phyloP scores from a whole-genome alignment of 2,329 filamentous ascomycete species.

The Bipolaris gigantea region DNA sequence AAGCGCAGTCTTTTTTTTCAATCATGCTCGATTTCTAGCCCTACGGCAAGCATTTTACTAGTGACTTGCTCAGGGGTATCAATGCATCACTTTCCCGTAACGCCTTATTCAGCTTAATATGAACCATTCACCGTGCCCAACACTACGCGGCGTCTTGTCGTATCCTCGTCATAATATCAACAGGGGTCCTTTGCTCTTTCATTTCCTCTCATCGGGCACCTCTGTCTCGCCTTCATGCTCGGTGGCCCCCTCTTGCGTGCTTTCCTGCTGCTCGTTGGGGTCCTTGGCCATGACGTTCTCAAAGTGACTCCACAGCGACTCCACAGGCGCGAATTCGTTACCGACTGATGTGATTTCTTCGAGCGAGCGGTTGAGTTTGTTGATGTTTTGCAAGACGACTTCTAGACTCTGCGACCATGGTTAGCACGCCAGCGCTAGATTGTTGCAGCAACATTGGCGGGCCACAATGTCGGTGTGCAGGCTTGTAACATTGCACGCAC shows the following conservation, averaged over 20 bases:
- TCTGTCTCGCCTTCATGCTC: slow-evolving; percentile 29
- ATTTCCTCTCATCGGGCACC: slow-evolving; percentile 25
- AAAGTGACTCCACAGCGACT: slow-evolving; percentile 95
- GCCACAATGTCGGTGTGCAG: slow-evolving; percentile 29
- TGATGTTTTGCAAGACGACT: slow-evolving; percentile 91
- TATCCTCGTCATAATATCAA: not conserved
- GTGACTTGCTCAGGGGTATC: slow-evolving; percentile 12
- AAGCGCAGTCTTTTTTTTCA: slow-evolving; percentile 21
- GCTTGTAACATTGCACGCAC: slow-evolving; percentile 46
- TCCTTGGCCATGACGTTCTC: slow-evolving; percentile 91
- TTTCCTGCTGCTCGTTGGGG: slow-evolving; percentile 42
- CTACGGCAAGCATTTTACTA: not conserved
- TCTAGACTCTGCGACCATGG: slow-evolving; percentile 65
- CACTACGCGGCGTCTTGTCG: not conserved
- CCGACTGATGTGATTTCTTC: slow-evolving; percentile 93
- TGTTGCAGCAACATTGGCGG: slow-evolving; percentile 39
- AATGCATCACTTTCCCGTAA: slow-evolving; percentile 9
- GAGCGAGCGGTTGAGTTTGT: slow-evolving; percentile 87
- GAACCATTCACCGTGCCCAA: slow-evolving; percentile 4
- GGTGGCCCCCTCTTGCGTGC: slow-evolving; percentile 26
- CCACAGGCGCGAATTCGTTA: slow-evolving; percentile 96
- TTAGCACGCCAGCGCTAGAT: not conserved
- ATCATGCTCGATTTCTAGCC: not conserved
- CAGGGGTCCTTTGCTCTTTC: slow-evolving; percentile 2
- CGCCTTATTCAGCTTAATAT: slow-evolving; percentile 1